Evolutionary conservation across 1,139 yeast species (phyloP), one percentile per base, ranked within the genome.

Genomic region (Diutina mesorugosa): DNA sequence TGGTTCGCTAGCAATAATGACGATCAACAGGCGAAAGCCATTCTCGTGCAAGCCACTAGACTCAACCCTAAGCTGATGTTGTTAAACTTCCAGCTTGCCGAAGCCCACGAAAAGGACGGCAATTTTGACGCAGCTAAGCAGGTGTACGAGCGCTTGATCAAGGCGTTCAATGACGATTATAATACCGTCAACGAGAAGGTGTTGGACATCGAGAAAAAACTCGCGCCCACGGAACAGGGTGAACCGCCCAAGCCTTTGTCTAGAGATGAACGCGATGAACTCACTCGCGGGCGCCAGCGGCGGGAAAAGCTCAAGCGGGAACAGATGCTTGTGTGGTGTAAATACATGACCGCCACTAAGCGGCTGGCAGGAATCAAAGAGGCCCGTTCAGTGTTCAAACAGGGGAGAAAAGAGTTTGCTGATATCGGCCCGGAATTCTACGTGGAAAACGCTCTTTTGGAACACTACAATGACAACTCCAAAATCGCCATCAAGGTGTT

Each of bases 361-460:
- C 72, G 90, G 61, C 65, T 81, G n/a, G 73, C 76, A 52, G 87
- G 88, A 2, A 80, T 89, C 56, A 79, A 85, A 57, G 91, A 86
- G 59, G 88, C 95, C 8, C 78, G 98, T 60, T 72, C 78, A 52
- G 73, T 85, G 1, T 86, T 86, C 65, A 78, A 87, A 57, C 79
- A 76, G 60, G 83, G 84, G 47, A 71, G 81, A 58, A 78, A 80
- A 62, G 69, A 66, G 59, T 77, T 78, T 61, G 73, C 75, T 38
- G 69, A 73, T 10, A 70, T 87, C 54, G 86, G 95, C 0, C 83
- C 83, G 71, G 90, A 88, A 61, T 79, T 93, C 41, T 93, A 80
- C 67, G 84, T 85, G 32, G 95, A 89, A 57, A 86, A 89, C 63
- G 96, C 97, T 0, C 76, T 83, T 66, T 77, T 91, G 74, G 99